These are phyloP conservation scores for Picochlorum sp. DNA, from an alignment of 139 green algal species.

Conservation along the genomic window DNA sequence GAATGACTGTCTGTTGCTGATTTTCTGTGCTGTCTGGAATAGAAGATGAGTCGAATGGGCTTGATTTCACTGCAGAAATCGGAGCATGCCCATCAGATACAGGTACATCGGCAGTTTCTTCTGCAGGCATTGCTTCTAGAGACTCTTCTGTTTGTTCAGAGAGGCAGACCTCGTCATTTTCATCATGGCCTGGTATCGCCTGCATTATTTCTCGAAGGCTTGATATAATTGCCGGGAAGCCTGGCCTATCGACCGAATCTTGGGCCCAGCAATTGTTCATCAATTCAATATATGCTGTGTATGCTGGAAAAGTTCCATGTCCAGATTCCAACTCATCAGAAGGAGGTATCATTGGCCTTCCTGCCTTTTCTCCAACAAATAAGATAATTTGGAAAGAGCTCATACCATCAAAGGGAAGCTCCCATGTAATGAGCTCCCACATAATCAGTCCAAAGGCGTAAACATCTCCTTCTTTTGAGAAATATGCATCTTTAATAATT, in stretches of 20 bases:
- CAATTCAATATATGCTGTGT: conserved; percentile 16
- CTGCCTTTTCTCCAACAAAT: conserved; percentile 5
- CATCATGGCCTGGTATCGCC: neutral
- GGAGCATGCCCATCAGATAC: no score
- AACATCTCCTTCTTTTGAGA: conserved; percentile 4
- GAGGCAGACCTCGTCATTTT: neutral
- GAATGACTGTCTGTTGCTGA: no score
- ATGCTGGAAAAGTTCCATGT: conserved; percentile 2
- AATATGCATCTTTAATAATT: conserved; percentile 23
- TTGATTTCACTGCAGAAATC: no score
- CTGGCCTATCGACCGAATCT: conserved; percentile 43
- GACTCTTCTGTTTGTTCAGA: neutral
- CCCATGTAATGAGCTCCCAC: conserved; percentile 71
- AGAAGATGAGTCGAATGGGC: no score
- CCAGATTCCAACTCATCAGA: conserved; percentile 2
- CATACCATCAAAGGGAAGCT: conserved; percentile 52
- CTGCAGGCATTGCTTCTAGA: neutral
- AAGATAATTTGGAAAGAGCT: conserved; percentile 34
- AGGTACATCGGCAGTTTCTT: neutral
- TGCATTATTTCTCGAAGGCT: neutral
- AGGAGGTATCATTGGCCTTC: conserved; percentile 2
- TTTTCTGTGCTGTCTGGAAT: neutral
- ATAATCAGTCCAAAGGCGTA: conserved; percentile 44
- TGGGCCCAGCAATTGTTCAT: conserved; percentile 29
- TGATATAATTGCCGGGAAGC: conserved; percentile 29